Percentiles rank a stretch among this genome's conserved stretches.
These are phyloP conservation scores for Phytophthora uliginosa DNA, from an alignment of 352 stramenopile genomes.

Conservation along the genomic window DNA sequence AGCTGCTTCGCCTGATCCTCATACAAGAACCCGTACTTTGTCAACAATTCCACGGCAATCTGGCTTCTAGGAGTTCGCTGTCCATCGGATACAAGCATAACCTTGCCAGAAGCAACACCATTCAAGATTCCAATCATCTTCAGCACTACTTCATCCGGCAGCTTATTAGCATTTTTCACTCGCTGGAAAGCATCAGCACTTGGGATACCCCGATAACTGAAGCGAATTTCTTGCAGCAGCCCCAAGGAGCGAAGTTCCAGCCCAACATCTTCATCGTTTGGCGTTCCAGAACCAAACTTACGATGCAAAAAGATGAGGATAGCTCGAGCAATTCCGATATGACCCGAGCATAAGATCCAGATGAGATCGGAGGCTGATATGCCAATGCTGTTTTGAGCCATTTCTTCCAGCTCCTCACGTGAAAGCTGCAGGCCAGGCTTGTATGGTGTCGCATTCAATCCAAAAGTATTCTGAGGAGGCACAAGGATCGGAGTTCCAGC, in stretches of 20 bases:
- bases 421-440: constrained; percentile 34
- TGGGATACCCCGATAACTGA: constrained; percentile 34
- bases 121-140: constrained; percentile 34
- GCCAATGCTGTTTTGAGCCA: constrained; percentile 33
- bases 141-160: constrained; percentile 12
- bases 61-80: constrained; percentile 31
- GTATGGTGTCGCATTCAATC: constrained; percentile 33
- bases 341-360: constrained; percentile 35
- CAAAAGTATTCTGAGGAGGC: constrained; percentile 35
- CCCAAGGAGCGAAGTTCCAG: constrained; percentile 29
- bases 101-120: constrained; percentile 43
- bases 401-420: constrained; percentile 31
- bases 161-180: constrained; percentile 15
- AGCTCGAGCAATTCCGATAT: constrained; percentile 51
- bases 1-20: constrained; percentile 28
- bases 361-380: neutral
- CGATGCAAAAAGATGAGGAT: constrained; percentile 33
- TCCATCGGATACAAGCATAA: constrained; percentile 29
- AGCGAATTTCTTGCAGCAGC: constrained; percentile 35
- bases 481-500: constrained; percentile 29
- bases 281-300: constrained; percentile 31
- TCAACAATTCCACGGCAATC: constrained; percentile 38
- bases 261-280: constrained; percentile 16
- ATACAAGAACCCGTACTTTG: constrained; percentile 34
- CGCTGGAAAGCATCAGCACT: constrained; percentile 36